Evolutionary conservation across 75 land plant species (phyloP), one percentile per base, ranked within the genome.

Genomic region (Pinus albicaulis): DNA sequence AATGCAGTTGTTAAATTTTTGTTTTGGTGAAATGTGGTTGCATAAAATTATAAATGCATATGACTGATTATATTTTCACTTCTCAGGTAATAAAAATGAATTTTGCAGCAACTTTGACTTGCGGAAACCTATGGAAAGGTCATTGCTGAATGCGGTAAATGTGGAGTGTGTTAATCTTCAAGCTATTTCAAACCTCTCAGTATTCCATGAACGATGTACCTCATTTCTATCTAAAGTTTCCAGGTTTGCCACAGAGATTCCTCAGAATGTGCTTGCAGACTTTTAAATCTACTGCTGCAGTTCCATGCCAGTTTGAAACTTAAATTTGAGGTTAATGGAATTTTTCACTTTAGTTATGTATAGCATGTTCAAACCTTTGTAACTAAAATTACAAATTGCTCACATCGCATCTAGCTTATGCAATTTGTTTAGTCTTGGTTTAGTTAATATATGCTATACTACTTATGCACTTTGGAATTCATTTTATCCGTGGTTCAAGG

Each of bases 21-120:
- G n/a, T n/a, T n/a, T n/a, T n/a, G n/a, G n/a, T n/a, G n/a, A n/a
- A n/a, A n/a, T n/a, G n/a, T n/a, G n/a, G n/a, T n/a, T n/a, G n/a
- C n/a, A 44, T 44, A 44, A 44, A 44, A 8, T 44, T 66, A 66
- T 66, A 19, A 17, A 66, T 66, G 22, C 36, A 17, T 7, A 66
- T 34, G 70, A 22, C 16, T 36, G 70, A 66, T 66, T 38, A 31
- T 34, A 17, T 63, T 63, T 41, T 8, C 31, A 23, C 36, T 16
- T 57, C 13, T 23, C 86, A 91, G 95, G 89, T 82, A 74, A 10
- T 55, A 83, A 78, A 48, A 71, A 78, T 28, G 95, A 89, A 65
- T 96, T 77, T 75, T 82, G 87, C 82, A 88, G 75, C 79, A 84
- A 86, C 59, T 97, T 97, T 92, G 99, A 97, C 80, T 79, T 94